Conservation (phyloP, 202 grass and related monocot species). For the Tripidium arundinaceum region DNA sequence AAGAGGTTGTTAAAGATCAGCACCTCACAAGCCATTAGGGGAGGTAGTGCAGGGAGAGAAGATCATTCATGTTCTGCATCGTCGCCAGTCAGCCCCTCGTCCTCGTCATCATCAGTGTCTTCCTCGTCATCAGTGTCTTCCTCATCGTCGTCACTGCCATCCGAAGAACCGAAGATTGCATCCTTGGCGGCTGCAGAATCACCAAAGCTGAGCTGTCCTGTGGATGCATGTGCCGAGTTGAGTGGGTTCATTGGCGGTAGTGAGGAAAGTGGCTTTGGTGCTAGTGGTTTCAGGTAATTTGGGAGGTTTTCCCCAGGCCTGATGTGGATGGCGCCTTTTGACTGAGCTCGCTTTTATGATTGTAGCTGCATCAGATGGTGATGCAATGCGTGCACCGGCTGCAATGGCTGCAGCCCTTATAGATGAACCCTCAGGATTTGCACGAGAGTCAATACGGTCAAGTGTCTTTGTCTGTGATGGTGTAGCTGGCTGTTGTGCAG, state of each 20-base stretch:
- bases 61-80: slow-evolving; percentile 40
- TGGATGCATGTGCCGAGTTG: too few species aligned
- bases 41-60: slow-evolving; percentile 31
- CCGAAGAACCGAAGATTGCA: slow-evolving; percentile 45
- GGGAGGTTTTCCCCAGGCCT: slow-evolving; percentile 43
- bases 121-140: slow-evolving; percentile 33
- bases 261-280: slow-evolving; percentile 15
- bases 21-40: too few species aligned
- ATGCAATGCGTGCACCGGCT: slow-evolving; percentile 48
- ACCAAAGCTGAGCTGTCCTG: slow-evolving; percentile 14
- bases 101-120: slow-evolving; percentile 13
- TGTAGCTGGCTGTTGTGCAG: slow-evolving; percentile 25
- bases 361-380: slow-evolving; percentile 54
- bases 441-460: slow-evolving; percentile 9
- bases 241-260: slow-evolving; percentile 17
- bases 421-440: slow-evolving; percentile 31
- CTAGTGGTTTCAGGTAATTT: slow-evolving; percentile 43
- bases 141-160: slow-evolving; percentile 34
- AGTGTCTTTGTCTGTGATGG: slow-evolving; percentile 22
- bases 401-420: slow-evolving; percentile 61
- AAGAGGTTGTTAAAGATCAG: too few species aligned
- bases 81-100: slow-evolving; percentile 33
- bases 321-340: slow-evolving; percentile 48
- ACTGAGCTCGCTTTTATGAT: slow-evolving; percentile 57
- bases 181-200: slow-evolving; percentile 38